Evolutionary conservation across 2,329 filamentous ascomycete species (phyloP).

Genomic region (Fusarium mexicanum): DNA sequence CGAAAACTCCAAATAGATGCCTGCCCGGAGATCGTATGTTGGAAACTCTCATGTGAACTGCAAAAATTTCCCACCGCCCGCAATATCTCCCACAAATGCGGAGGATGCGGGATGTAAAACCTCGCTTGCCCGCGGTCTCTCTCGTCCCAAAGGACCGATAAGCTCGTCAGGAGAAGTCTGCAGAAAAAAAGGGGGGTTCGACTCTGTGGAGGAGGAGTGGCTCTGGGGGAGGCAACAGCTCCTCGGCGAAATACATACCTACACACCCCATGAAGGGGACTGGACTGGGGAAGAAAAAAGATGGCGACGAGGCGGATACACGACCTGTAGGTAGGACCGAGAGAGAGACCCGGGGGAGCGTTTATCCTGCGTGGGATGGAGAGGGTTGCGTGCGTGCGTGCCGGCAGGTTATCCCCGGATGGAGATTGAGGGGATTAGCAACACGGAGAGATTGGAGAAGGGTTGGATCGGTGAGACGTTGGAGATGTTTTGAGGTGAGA

Average conservation of each 20-base stretch:
- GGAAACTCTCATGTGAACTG: constrained; percentile 1
- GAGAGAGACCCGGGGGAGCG: constrained; percentile 8
- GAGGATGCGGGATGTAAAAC: constrained; percentile 27
- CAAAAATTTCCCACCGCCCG: constrained; percentile 7
- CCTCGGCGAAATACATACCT: constrained; percentile 4
- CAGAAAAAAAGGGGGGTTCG: constrained; percentile 6
- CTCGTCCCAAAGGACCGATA: constrained; percentile 25
- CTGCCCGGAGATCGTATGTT: constrained; percentile 10
- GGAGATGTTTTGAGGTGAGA: background rate
- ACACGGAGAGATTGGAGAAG: constrained; percentile 1
- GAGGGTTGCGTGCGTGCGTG: background rate
- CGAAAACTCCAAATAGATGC: background rate
- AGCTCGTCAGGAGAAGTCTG: constrained; percentile 9
- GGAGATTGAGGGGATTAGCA: constrained; percentile 19
- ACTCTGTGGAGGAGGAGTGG: constrained; percentile 22
- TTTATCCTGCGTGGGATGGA: background rate
- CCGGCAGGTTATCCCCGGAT: constrained; percentile 9
- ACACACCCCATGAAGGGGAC: background rate
- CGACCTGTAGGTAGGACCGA: constrained; percentile 21
- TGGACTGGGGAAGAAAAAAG: constrained; percentile 9
- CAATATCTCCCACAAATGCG: constrained; percentile 13
- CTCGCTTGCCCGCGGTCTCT: constrained; percentile 20
- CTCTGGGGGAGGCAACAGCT: constrained; percentile 23
- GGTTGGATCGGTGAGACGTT: constrained; percentile 4
- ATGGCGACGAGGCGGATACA: background rate